Conservation (phyloP, 2,329 filamentous ascomycete species). For the Grosmannia huntii region DNA sequence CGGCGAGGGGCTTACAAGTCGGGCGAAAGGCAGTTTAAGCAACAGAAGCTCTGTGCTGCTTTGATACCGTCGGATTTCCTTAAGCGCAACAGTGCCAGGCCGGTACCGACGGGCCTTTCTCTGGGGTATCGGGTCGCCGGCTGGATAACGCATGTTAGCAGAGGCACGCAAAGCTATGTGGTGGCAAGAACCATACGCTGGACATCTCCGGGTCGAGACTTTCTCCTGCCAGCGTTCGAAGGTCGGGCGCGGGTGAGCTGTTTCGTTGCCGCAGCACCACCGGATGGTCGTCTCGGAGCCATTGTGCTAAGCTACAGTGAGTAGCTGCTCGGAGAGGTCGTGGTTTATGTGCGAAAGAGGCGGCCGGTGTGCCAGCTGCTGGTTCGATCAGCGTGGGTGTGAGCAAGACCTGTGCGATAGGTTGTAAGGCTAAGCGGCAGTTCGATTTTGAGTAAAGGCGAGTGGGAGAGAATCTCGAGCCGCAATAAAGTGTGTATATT, state of each 20-base stretch:
- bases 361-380: background rate
- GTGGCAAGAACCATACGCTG: slow-evolving; percentile 24
- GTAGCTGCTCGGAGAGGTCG: background rate
- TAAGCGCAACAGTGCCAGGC: slow-evolving; percentile 74
- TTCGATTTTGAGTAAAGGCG: background rate
- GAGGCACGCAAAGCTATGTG: background rate
- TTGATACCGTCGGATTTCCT: slow-evolving; percentile 87
- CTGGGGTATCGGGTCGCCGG: slow-evolving; percentile 59
- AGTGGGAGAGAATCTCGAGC: too few species aligned
- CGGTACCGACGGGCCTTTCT: slow-evolving; percentile 51
- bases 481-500: background rate
- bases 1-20: slow-evolving; percentile 40
- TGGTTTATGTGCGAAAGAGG: background rate
- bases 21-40: slow-evolving; percentile 65
- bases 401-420: background rate
- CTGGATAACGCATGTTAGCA: slow-evolving; percentile 26
- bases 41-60: slow-evolving; percentile 79
- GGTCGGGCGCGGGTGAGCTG: slow-evolving; percentile 2
- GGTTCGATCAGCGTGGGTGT: background rate
- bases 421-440: background rate
- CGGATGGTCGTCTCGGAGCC: slow-evolving; percentile 4
- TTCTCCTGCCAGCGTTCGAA: slow-evolving; percentile 12
- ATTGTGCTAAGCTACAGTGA: background rate
- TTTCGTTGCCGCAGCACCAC: slow-evolving; percentile 2
- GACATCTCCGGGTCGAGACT: slow-evolving; percentile 26